Evolutionary conservation across 2,329 filamentous ascomycete species (phyloP).

Genomic region (Colletotrichum tabaci): DNA sequence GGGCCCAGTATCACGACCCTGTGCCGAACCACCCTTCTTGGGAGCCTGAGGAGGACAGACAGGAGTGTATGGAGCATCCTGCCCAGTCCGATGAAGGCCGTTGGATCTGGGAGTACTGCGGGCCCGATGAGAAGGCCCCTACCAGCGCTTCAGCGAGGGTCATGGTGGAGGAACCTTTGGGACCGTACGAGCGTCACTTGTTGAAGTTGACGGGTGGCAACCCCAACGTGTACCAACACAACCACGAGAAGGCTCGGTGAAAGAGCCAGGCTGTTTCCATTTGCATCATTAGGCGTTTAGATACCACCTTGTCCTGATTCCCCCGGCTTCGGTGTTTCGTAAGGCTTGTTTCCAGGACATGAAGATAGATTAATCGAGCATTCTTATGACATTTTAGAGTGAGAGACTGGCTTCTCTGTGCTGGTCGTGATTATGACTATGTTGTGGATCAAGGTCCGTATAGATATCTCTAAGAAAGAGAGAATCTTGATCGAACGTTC

Average conservation of each 20-base stretch:
- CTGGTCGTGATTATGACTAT: too few relatives aligned
- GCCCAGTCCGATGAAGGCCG: conserved; percentile 50
- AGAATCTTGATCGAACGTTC: too few relatives aligned
- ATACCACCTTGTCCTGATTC: conserved; percentile 13
- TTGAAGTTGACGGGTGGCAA: conserved; percentile 60
- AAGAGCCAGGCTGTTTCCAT: neutral
- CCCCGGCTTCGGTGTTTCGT: neutral
- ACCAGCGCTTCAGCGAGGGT: conserved; percentile 55
- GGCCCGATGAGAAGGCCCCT: conserved; percentile 59
- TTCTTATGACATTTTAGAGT: neutral
- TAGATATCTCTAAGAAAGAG: too few relatives aligned
- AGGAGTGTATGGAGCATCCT: conserved; percentile 41
- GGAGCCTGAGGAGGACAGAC: conserved; percentile 48
- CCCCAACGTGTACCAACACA: conserved; percentile 55
- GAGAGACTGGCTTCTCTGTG: too few relatives aligned
- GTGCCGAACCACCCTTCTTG: conserved; percentile 52
- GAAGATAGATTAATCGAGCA: neutral
- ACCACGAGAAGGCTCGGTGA: neutral
- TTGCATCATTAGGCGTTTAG: conserved; percentile 14
- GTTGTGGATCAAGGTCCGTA: too few relatives aligned
- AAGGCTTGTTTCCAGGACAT: conserved; percentile 4
- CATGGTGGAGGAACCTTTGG: conserved; percentile 68
- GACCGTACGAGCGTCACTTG: conserved; percentile 66
- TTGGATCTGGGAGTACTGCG: conserved; percentile 71
- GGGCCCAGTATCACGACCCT: conserved; percentile 52